These are phyloP conservation scores for Phytopythium aichiense DNA, from an alignment of 352 stramenopile genomes.

Conservation along the genomic window DNA sequence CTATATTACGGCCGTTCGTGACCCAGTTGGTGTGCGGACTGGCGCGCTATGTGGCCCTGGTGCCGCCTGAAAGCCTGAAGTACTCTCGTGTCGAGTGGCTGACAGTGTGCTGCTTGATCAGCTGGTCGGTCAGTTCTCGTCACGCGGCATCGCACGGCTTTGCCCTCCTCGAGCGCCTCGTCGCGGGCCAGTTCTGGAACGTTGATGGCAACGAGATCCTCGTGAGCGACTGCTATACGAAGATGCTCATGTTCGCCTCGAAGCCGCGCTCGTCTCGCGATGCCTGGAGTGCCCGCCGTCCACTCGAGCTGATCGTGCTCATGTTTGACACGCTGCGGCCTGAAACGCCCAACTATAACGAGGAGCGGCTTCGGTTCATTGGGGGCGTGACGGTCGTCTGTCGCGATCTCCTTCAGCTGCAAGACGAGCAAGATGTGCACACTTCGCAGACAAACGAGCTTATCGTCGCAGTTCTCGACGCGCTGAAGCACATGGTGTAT, in stretches of 20 bases:
- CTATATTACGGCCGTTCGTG: conserved; percentile 59
- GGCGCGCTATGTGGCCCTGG: conserved; percentile 26
- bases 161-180: conserved; percentile 54
- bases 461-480: conserved; percentile 38
- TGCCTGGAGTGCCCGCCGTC: conserved; percentile 27
- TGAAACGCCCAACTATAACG: conserved; percentile 26
- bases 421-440: conserved; percentile 22
- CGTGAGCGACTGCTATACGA: conserved; percentile 59
- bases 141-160: conserved; percentile 57
- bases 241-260: conserved; percentile 60
- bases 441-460: conserved; percentile 27
- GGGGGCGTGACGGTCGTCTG: conserved; percentile 54
- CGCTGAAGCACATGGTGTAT: conserved; percentile 48
- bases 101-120: conserved; percentile 57
- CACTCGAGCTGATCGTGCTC: conserved; percentile 47
- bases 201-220: conserved; percentile 44
- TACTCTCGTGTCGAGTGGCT: conserved; percentile 56
- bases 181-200: conserved; percentile 52
- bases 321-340: conserved; percentile 43
- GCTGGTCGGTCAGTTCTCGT: conserved; percentile 37
- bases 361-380: conserved; percentile 48
- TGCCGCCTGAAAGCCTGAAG: conserved; percentile 24
- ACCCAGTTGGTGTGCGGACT: conserved; percentile 55
- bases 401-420: conserved; percentile 33
- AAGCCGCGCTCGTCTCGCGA: conserved; percentile 21